Percentiles rank a stretch among this genome's conserved stretches.
Conservation (phyloP, 2,329 filamentous ascomycete genomes). For the Colletotrichum kahawae region DNA sequence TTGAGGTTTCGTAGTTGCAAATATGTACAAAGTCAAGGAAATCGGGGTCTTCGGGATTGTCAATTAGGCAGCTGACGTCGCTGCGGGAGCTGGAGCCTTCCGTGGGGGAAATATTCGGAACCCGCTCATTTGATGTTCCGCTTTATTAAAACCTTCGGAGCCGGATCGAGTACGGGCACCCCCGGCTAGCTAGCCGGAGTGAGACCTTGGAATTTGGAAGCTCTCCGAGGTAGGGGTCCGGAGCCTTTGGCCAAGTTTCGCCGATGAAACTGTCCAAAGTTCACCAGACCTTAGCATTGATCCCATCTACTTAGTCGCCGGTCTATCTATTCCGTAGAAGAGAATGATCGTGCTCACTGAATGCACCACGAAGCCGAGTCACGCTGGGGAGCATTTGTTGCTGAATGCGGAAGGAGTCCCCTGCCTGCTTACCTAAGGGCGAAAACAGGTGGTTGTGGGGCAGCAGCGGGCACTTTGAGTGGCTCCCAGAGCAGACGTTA, state of each 20-base stretch:
- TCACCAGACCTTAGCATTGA: not conserved
- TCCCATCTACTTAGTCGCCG: not conserved
- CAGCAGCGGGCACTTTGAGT: not conserved
- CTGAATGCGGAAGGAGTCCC: not conserved
- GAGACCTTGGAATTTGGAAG: not conserved
- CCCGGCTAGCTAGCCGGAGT: not conserved
- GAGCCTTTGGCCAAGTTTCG: not conserved
- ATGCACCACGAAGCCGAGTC: not conserved
- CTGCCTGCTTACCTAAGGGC: not conserved
- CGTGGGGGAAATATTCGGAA: conserved; percentile 1
- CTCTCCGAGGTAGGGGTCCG: not conserved
- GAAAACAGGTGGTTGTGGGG: not conserved
- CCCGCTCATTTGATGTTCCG: conserved; percentile 21
- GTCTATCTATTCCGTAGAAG: not conserved
- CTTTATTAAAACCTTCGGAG: not conserved
- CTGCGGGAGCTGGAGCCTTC: not conserved
- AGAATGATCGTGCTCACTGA: not conserved
- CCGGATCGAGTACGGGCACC: not conserved
- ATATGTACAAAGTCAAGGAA: not conserved
- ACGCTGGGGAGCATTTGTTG: not conserved
- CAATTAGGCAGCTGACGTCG: not conserved
- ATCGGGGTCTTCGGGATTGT: not conserved
- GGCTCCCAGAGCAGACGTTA: not conserved
- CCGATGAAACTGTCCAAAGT: not conserved
- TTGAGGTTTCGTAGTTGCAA: not conserved